A percentile compares a stretch with the other conserved stretches of the same genome.
These are phyloP conservation scores for Apophysomyces trapeziformis DNA, from an alignment of 371 early-diverging fungal genomes.

Conservation along the genomic window DNA sequence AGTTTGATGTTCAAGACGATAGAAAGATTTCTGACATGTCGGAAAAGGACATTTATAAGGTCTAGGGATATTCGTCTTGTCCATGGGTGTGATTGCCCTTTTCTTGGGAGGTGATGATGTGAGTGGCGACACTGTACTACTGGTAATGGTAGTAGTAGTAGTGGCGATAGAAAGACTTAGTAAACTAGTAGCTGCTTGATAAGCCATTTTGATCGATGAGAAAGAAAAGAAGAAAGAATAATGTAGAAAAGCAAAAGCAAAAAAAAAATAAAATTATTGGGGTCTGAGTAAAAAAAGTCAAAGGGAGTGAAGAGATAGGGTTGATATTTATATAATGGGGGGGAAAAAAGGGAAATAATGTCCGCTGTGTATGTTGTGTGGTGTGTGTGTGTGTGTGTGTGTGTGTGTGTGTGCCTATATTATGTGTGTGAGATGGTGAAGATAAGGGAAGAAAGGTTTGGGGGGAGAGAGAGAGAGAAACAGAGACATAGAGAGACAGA, in stretches of 20 bases:
- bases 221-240: slow-evolving; percentile 1
- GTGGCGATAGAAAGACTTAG: slow-evolving; percentile 2
- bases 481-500: slow-evolving; percentile 4
- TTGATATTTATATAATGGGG: slow-evolving; percentile 7
- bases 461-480: neutral
- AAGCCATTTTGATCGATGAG: neutral
- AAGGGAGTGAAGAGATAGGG: neutral
- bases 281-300: slow-evolving; percentile 7
- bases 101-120: slow-evolving; percentile 23
- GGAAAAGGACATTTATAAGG: slow-evolving; percentile 62
- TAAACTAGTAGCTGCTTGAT: neutral
- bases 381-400: no score
- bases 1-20: slow-evolving; percentile 71
- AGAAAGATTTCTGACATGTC: slow-evolving; percentile 69
- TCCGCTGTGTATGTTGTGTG: neutral
- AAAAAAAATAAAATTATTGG: neutral
- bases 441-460: neutral
- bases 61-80: slow-evolving; percentile 54
- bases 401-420: no score
- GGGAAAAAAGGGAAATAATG: neutral
- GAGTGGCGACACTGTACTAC: neutral
- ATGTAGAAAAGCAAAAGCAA: neutral
- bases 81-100: slow-evolving; percentile 37
- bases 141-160: slow-evolving; percentile 7
- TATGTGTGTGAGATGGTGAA: neutral